These are phyloP conservation scores for Colletotrichum sp. DNA, from an alignment of 2,329 filamentous ascomycete genomes.

Conservation along the genomic window DNA sequence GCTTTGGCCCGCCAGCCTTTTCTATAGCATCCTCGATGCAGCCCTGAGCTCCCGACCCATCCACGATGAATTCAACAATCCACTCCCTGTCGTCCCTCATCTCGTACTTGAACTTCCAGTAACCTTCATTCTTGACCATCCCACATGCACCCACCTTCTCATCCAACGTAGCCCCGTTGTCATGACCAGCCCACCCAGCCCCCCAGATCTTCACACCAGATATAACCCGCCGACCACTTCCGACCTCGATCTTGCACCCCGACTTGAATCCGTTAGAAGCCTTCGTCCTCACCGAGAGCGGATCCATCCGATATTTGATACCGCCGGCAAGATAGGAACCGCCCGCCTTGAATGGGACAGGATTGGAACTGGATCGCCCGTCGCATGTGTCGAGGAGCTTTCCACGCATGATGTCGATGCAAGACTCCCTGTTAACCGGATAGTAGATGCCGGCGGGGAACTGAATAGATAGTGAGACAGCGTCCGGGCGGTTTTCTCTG, in stretches of 20 bases:
- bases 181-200: background rate
- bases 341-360: background rate
- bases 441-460: background rate
- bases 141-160: background rate
- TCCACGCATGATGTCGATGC: background rate
- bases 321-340: background rate
- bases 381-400: background rate
- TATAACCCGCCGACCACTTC: background rate
- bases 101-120: background rate
- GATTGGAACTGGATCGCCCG: background rate
- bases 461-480: background rate
- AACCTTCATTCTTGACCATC: background rate
- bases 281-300: background rate
- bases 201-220: background rate
- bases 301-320: background rate
- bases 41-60: background rate
- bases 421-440: background rate
- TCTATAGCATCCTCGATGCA: background rate
- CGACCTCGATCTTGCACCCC: background rate
- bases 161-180: background rate
- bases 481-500: background rate
- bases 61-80: background rate
- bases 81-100: background rate
- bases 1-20: background rate
- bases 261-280: background rate